Evolutionary conservation across 148 eudicot genomes (phyloP).

Genomic region (Rhododendron griersonianum): DNA sequence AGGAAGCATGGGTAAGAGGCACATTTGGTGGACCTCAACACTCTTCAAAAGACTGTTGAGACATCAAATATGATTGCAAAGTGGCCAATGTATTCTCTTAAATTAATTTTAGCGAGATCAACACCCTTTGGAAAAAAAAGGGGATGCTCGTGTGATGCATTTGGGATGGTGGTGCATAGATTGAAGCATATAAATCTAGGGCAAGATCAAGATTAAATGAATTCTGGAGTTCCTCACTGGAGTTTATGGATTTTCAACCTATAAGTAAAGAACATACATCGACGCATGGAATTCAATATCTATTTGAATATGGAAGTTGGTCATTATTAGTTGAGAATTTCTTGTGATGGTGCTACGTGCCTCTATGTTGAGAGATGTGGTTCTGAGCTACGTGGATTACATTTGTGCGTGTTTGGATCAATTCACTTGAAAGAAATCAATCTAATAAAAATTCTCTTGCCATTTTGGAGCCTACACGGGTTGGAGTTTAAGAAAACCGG

Average conservation of each 20-base stretch:
- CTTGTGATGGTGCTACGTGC: neutral
- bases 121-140: neutral
- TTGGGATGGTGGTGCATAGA: neutral
- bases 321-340: neutral
- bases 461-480: neutral
- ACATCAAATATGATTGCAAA: neutral
- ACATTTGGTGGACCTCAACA: neutral
- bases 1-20: neutral
- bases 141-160: neutral
- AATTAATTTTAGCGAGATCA: neutral
- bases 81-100: neutral
- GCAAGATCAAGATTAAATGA: neutral
- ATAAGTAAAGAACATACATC: neutral
- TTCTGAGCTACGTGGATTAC: neutral
- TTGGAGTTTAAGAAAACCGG: neutral
- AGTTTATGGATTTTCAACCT: neutral
- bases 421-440: neutral
- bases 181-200: neutral
- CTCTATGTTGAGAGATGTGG: neutral
- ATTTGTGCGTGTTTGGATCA: neutral
- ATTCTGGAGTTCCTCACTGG: neutral
- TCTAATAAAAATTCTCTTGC: neutral
- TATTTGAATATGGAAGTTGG: neutral
- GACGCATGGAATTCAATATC: neutral
- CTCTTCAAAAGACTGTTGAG: neutral